Base-by-base conservation (phyloP, 768 basidiomycete species). In the Mycena galopus region DNA sequence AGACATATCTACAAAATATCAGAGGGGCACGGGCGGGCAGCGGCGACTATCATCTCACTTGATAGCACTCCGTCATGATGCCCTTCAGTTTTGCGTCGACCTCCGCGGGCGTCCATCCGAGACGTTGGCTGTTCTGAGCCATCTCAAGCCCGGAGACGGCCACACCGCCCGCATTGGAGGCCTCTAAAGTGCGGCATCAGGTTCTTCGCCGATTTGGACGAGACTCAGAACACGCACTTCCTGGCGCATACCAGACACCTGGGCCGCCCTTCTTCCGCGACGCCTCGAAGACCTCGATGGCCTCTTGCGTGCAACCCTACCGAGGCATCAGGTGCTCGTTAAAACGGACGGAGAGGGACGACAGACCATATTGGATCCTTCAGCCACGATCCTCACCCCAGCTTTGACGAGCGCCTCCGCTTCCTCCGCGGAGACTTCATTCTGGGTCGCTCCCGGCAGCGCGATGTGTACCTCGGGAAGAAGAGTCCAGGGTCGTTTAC, bases 131-230 rank as follows among this genome's bases (percentile, higher is more conserved):
- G 86, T 94, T 93, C 84, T 93, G 92, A 2, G 91, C 90, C 92
- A 93, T 93, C 85, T 93, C 93, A 73, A 94, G 89, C 75, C 91
- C 92, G 11, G 91, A 93, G 27, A 93, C 92, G 47, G 92, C 92
- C 65, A 94, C 93, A 82, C 93, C 93, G 81, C 93, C 93, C 75
- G 87, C 88, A 83, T 92, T 91, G 79, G 87, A 86, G 8, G 87
- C 87, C 82, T 88, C 84, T 85, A 42, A 56, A 69, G 27, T 37
- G 32, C 17, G 27, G 1, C 33, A 58, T 64, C 51, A 16, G n/a
- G 32, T 19, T 17, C 30, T 76, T 55, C 42, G 73, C 59, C 61
- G n/a, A 23, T 60, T 5, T 25, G 51, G 10, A 19, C 55, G 47
- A 23, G 32, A 59, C 25, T 23, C 66, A 2, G 61, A 10, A 30